A percentile compares a stretch with the other conserved stretches of the same genome.
phyloP scores from a whole-genome alignment of 192 early-diverging fungal genomes.

The Ambispora gerdemannii region DNA sequence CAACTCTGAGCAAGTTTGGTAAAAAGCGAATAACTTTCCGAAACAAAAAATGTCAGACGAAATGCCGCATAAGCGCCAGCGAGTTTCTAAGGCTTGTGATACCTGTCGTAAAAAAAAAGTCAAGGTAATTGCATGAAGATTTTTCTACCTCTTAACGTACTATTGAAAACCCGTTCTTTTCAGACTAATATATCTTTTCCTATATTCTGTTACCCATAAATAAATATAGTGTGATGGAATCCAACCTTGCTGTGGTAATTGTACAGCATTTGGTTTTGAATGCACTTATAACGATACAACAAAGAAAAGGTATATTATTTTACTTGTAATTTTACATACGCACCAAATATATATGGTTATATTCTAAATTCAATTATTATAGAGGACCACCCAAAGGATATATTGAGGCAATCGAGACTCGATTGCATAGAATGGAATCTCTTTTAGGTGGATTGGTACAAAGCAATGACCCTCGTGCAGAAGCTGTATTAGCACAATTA shows the following conservation, averaged over 20 bases:
- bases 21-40: too few species aligned
- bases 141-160: too few species aligned
- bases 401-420: constrained; percentile 76
- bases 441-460: constrained; percentile 58
- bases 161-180: too few species aligned
- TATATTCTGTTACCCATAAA: too few species aligned
- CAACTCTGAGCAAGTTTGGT: too few species aligned
- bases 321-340: background rate
- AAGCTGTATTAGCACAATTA: constrained; percentile 42
- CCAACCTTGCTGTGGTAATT: constrained; percentile 45
- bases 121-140: constrained; percentile 17
- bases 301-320: constrained; percentile 37
- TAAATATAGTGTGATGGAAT: constrained; percentile 46
- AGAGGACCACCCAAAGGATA: constrained; percentile 83
- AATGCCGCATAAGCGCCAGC: constrained; percentile 14
- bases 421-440: constrained; percentile 68
- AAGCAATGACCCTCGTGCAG: constrained; percentile 44
- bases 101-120: constrained; percentile 48
- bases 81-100: constrained; percentile 37
- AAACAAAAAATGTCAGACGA: constrained; percentile 26
- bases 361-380: background rate
- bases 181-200: too few species aligned
- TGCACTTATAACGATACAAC: constrained; percentile 49
- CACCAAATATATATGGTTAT: too few species aligned
- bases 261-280: constrained; percentile 41